A percentile compares a stretch with the other conserved stretches of the same genome.
Evolutionary conservation across 306 rosid genomes (phyloP).

Genomic region (Castanopsis chinensis): DNA sequence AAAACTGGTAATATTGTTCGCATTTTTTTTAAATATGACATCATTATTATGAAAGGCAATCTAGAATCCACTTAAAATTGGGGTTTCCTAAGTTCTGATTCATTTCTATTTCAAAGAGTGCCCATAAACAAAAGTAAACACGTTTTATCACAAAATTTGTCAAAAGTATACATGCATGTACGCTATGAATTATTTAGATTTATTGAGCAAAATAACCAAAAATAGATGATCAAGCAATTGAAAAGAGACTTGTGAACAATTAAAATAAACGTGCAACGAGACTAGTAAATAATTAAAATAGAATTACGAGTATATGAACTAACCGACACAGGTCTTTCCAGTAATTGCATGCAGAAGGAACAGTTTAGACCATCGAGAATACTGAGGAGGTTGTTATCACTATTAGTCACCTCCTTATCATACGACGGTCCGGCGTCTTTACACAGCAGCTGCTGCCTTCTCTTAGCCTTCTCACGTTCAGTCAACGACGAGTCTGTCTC

Average conservation of each 20-base stretch:
- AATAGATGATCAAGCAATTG: too few species aligned
- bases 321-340: conserved; percentile 81
- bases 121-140: not conserved
- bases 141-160: not conserved
- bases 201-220: too few species aligned
- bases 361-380: conserved; percentile 48
- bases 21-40: too few species aligned
- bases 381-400: conserved; percentile 18
- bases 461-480: conserved; percentile 52
- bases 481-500: conserved; percentile 46
- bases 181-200: too few species aligned
- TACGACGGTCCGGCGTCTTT: not conserved
- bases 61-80: not conserved
- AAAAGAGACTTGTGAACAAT: too few species aligned
- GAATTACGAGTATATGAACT: not conserved
- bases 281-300: not conserved
- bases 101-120: not conserved
- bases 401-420: not conserved
- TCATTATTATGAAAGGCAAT: too few species aligned
- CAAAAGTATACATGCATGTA: too few species aligned
- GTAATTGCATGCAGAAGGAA: conserved; percentile 65
- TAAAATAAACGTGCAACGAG: too few species aligned
- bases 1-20: too few species aligned
- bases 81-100: not conserved
- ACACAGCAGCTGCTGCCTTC: conserved; percentile 57